A percentile compares a stretch with the other conserved stretches of the same genome.
Evolutionary conservation across 73 alveolate species (phyloP).

Genomic region (Loxodes magnus): DNA sequence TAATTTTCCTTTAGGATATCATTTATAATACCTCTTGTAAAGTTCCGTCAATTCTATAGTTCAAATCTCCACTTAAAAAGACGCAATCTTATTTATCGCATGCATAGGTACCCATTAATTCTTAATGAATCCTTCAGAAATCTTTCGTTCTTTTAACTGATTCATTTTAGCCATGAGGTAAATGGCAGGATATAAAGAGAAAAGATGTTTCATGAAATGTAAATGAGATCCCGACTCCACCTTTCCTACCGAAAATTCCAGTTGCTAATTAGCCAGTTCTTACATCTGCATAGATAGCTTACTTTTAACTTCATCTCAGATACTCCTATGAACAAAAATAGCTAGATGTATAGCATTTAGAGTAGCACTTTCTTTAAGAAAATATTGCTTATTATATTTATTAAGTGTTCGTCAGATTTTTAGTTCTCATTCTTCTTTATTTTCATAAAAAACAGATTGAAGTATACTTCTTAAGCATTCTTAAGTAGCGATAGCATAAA

Average conservation of each 20-base stretch:
- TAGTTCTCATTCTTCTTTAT: slow-evolving; percentile 4
- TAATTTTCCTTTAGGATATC: slow-evolving; percentile 14
- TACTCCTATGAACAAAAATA: neutral
- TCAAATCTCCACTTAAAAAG: slow-evolving; percentile 78
- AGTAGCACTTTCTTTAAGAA: neutral
- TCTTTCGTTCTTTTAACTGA: slow-evolving; percentile 24
- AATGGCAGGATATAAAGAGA: slow-evolving; percentile 68
- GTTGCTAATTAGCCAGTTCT: neutral
- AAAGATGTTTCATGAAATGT: slow-evolving; percentile 40
- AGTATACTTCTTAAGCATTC: slow-evolving; percentile 8
- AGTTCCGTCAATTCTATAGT: slow-evolving; percentile 55
- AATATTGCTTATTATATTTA: neutral
- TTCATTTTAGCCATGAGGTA: slow-evolving; percentile 64
- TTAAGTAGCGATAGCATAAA: slow-evolving; percentile 2
- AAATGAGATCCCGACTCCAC: slow-evolving; percentile 72
- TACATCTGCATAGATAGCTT: neutral
- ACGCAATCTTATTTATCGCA: slow-evolving; percentile 50
- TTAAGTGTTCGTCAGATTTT: neutral
- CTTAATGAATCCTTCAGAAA: neutral
- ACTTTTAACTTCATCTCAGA: neutral
- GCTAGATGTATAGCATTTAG: slow-evolving; percentile 7
- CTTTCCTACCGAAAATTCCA: slow-evolving; percentile 67
- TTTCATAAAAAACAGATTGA: neutral
- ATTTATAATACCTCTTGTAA: slow-evolving; percentile 16
- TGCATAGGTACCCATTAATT: neutral